Evolutionary conservation across 495 filamentous ascomycete species (phyloP).

Genomic region (Cairneyella variabilis): DNA sequence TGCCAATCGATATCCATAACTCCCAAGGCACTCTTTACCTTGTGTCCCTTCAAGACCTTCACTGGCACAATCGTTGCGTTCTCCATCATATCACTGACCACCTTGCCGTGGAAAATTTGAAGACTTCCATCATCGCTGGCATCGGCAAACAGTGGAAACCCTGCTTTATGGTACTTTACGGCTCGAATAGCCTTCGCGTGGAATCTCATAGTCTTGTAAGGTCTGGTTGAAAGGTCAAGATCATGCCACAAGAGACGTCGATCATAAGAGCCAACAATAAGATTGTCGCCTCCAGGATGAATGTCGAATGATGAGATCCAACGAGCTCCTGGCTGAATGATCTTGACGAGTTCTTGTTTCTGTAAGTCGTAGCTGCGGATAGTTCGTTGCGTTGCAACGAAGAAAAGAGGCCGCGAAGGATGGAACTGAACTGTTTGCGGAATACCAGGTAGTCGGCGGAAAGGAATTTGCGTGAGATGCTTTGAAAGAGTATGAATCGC

Average conservation of each 20-base stretch:
- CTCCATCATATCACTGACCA: constrained; percentile 89
- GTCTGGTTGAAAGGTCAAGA: constrained; percentile 81
- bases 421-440: constrained; percentile 92
- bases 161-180: constrained; percentile 80
- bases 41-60: constrained; percentile 89
- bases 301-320: constrained; percentile 95
- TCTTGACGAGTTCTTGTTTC: constrained; percentile 83
- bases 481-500: constrained; percentile 93
- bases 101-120: constrained; percentile 95
- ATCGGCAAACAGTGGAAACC: constrained; percentile 85
- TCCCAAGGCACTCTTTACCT: constrained; percentile 72
- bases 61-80: constrained; percentile 94
- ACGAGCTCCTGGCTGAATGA: constrained; percentile 84
- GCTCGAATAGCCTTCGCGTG: constrained; percentile 85
- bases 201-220: constrained; percentile 94
- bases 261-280: constrained; percentile 92
- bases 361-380: constrained; percentile 91
- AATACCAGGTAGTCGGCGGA: constrained; percentile 80
- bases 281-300: constrained; percentile 87
- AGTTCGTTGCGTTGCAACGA: constrained; percentile 89
- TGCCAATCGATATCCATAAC: constrained; percentile 96
- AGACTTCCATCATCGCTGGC: constrained; percentile 89
- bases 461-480: constrained; percentile 90
- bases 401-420: constrained; percentile 86
- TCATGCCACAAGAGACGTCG: constrained; percentile 95